A percentile compares a stretch with the other conserved stretches of the same genome.
Conservation (phyloP, 2,329 filamentous ascomycete species). For the Colletotrichum zoysiae region DNA sequence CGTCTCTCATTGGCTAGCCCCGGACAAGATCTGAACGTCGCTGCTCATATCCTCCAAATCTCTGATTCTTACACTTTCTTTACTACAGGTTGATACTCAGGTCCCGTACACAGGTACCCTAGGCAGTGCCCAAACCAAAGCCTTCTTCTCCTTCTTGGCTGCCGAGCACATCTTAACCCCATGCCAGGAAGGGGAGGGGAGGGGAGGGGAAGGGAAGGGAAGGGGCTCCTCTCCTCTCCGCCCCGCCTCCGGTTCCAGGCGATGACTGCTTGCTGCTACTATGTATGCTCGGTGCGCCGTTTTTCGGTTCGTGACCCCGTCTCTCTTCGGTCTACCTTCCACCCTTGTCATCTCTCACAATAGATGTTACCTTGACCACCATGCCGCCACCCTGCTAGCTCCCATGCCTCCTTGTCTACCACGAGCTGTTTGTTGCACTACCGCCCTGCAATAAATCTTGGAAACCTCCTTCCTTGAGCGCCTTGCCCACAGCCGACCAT, state of each 20-base stretch:
- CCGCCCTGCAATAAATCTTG: constrained; percentile 29
- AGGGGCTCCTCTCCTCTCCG: constrained; percentile 24
- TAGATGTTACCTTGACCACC: constrained; percentile 21
- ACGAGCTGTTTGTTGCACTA: background rate
- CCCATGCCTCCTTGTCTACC: constrained; percentile 8
- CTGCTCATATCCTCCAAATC: background rate
- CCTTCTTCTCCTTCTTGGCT: background rate
- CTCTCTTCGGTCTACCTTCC: constrained; percentile 26
- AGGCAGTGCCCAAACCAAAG: too few relatives aligned
- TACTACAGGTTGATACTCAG: too few relatives aligned
- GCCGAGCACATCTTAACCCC: background rate
- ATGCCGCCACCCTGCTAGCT: constrained; percentile 33
- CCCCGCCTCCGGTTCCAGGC: constrained; percentile 33
- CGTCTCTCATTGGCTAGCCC: constrained; percentile 22
- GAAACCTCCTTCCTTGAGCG: constrained; percentile 25
- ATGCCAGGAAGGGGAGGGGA: background rate
- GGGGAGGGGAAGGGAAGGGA: too few relatives aligned
- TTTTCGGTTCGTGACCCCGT: constrained; percentile 30
- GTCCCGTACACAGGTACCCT: too few relatives aligned
- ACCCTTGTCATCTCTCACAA: constrained; percentile 10
- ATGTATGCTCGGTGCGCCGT: constrained; percentile 33
- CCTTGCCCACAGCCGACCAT: constrained; percentile 31
- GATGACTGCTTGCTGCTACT: constrained; percentile 11
- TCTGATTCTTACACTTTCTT: constrained; percentile 27
- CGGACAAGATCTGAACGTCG: background rate